Base-by-base conservation (phyloP, 2,329 filamentous ascomycete species). In the Phialophora chinensis region DNA sequence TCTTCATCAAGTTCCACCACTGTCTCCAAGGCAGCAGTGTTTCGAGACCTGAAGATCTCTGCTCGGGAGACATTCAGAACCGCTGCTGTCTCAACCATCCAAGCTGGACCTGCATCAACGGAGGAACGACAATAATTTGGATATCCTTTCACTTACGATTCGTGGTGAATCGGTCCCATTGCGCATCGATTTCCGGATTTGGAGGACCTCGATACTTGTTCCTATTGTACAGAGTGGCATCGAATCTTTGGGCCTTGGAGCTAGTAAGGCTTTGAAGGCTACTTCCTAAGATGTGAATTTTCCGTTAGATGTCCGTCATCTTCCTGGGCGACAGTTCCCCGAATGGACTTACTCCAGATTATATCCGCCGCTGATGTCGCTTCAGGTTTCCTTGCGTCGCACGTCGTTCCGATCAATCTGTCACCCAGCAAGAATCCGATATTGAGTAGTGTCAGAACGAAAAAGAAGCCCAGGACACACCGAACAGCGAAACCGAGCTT, bases 391-490 rank as follows among this genome's bases (percentile, higher is more conserved):
- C n/a, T 7, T 35, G 25, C 31, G 7, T 56, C 31, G n/a, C 53
- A 56, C 8, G 25, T 56, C 23, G 12, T 35, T 20, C 53, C 53
- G 33, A 56, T 23, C 25, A 56, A 31, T 56, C 53, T 56, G 29
- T 56, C 53, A 7, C 53, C 53, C 29, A 56, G 31, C 53, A 56
- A 31, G 14, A 56, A 56, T 33, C 53, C 53, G 31, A 56, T 56
- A 33, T 56, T 56, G 53, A 56, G 53, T 33, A 56, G 31, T n/a
- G 25, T 56, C 12, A 56, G 29, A 14, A 56, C 53, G 10, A 56
- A 33, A 20, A 56, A 3, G 53, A 56, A 56, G 14, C 53, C 53
- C 53, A 56, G 27, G 14, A 56, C 53, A 33, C 29, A n/a, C 8
- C 53, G 53, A n/a, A 56, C 20, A 17, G 53, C 53, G 31, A 56